Evolutionary conservation across 2,329 filamentous ascomycete genomes (phyloP).

Genomic region (Pseudogymnoascus sp.): DNA sequence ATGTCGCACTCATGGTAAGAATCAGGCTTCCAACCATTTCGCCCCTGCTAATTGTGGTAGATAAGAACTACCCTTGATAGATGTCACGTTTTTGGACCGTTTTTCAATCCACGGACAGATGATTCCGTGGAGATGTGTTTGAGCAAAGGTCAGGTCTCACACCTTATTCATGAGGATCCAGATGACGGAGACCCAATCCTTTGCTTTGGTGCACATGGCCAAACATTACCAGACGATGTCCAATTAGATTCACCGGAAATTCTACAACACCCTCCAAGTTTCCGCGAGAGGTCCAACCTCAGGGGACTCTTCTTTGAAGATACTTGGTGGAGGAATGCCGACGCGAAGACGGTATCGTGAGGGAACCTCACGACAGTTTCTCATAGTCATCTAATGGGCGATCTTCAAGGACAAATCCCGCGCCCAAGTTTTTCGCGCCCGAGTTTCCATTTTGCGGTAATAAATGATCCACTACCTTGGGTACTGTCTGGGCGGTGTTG

Average conservation of each 20-base stretch:
- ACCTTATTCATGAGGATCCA: constrained; percentile 6
- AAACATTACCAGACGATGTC: neutral
- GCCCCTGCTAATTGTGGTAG: neutral
- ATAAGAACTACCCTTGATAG: neutral
- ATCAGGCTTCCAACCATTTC: neutral
- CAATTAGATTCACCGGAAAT: neutral
- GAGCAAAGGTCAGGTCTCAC: constrained; percentile 3
- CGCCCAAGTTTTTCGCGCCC: no score
- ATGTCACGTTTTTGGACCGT: neutral
- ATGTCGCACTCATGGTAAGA: constrained; percentile 8
- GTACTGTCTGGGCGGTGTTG: no score
- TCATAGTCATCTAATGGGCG: no score
- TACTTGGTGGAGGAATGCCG: no score
- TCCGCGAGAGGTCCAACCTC: neutral
- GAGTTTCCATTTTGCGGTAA: no score
- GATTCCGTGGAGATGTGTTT: neutral
- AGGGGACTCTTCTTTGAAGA: no score
- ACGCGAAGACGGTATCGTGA: no score
- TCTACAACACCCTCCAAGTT: neutral
- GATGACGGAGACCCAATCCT: constrained; percentile 7
- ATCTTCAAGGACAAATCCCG: no score
- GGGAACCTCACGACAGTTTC: no score
- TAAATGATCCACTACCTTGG: no score
- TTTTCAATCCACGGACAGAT: neutral
- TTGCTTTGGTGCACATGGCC: constrained; percentile 5